A percentile compares a stretch with the other conserved stretches of the same genome.
Evolutionary conservation across 176 grass and related monocot species (phyloP).

Genomic region (Poa pratensis): DNA sequence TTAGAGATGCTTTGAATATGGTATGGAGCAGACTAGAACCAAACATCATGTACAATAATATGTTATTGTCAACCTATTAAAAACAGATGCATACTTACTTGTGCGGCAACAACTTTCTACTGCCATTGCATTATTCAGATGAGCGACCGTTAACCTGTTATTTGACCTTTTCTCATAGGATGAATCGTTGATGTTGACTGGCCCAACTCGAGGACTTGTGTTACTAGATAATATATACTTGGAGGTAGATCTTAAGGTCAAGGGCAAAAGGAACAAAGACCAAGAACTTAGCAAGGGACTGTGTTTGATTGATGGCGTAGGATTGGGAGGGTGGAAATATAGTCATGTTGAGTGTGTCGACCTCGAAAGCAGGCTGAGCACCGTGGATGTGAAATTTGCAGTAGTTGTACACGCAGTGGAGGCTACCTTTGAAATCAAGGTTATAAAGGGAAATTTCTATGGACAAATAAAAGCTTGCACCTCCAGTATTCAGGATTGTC

Average conservation of each 20-base stretch:
- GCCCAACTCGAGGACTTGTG: conserved; percentile 12
- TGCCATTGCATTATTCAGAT: not conserved
- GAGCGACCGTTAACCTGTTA: not conserved
- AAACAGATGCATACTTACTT: not conserved
- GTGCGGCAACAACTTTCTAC: not conserved
- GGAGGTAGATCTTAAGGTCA: conserved; percentile 15
- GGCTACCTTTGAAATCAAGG: conserved; percentile 29
- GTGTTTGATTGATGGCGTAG: conserved; percentile 14
- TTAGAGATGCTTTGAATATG: not conserved
- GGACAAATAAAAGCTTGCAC: conserved; percentile 11
- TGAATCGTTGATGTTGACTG: conserved; percentile 12
- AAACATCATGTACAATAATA: not conserved
- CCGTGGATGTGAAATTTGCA: conserved; percentile 9
- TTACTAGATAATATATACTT: not conserved
- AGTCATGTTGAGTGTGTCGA: not conserved
- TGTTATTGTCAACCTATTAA: not conserved
- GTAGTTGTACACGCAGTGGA: not conserved
- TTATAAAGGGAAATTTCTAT: not conserved
- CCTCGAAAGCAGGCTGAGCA: not conserved
- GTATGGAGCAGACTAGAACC: not conserved
- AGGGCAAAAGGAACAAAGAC: not conserved
- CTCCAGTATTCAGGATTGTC: not conserved
- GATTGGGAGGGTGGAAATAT: not conserved
- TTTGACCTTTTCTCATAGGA: not conserved
- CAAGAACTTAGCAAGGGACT: conserved; percentile 15